Percentiles rank a stretch among this genome's conserved stretches.
Conservation (phyloP, 1,284 basidiomycete genomes). For the Ganoderma resinaceum region DNA sequence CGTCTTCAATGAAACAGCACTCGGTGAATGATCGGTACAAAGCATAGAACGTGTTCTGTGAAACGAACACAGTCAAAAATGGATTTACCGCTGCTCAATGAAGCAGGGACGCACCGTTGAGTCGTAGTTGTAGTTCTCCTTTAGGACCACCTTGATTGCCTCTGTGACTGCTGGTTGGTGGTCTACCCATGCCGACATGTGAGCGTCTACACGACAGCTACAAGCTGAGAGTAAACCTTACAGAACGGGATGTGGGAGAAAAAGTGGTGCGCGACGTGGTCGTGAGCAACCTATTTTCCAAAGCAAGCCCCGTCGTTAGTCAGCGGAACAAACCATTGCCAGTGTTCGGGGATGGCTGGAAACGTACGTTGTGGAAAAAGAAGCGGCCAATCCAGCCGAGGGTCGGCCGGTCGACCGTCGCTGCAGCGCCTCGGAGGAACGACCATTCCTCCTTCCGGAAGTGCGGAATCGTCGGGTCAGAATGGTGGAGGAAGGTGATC, state of each 20-base stretch:
- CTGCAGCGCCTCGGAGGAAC: constrained; percentile 64
- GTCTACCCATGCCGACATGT: constrained; percentile 48
- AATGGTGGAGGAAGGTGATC: constrained; percentile 54
- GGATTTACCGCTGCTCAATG: not conserved
- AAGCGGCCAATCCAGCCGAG: constrained; percentile 63
- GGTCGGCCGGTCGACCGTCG: constrained; percentile 65
- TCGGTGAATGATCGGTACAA: constrained; percentile 48
- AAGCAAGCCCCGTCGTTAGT: constrained; percentile 2
- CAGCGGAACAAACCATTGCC: not conserved
- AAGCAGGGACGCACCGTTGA: constrained; percentile 48
- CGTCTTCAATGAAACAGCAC: constrained; percentile 73
- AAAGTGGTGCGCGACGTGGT: constrained; percentile 48
- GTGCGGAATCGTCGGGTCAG: constrained; percentile 52
- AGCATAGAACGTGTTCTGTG: constrained; percentile 42
- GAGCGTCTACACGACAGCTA: not conserved
- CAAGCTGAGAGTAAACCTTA: constrained; percentile 28
- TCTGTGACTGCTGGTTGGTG: constrained; percentile 43
- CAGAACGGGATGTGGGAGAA: constrained; percentile 48
- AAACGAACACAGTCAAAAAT: constrained; percentile 2
- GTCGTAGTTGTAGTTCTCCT: constrained; percentile 47
- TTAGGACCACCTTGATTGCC: constrained; percentile 39
- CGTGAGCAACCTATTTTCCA: constrained; percentile 44
- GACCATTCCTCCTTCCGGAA: constrained; percentile 57
- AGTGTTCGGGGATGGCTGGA: not conserved
- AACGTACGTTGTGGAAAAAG: constrained; percentile 53